A percentile compares a stretch with the other conserved stretches of the same genome.
Evolutionary conservation across 192 early-diverging fungal species (phyloP).

Genomic region (Rhizophagus sp.): DNA sequence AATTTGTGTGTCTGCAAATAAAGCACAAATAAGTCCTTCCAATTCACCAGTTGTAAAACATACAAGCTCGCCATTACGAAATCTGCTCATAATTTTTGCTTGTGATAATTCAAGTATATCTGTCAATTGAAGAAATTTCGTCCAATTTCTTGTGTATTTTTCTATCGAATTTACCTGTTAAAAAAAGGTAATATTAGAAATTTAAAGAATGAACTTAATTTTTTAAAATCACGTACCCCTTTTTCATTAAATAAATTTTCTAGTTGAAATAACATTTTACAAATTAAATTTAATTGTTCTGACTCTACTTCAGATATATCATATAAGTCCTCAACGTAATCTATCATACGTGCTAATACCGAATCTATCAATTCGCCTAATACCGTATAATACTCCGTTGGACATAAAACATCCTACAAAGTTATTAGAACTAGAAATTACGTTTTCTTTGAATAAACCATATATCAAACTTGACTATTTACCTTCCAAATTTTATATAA

Average conservation of each 20-base stretch:
- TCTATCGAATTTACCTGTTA: conserved; percentile 15
- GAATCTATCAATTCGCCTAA: conserved; percentile 39
- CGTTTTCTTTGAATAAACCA: background rate
- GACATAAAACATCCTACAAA: conserved; percentile 4
- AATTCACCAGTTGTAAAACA: conserved; percentile 52
- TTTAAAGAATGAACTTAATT: background rate
- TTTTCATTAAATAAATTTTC: conserved; percentile 40
- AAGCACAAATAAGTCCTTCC: conserved; percentile 48
- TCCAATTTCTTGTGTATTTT: conserved; percentile 37
- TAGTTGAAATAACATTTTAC: conserved; percentile 39
- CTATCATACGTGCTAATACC: conserved; percentile 33
- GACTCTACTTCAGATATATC: conserved; percentile 48
- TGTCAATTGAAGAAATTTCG: conserved; percentile 52
- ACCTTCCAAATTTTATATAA: conserved; percentile 63
- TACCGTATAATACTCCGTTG: conserved; percentile 33
- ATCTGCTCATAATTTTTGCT: conserved; percentile 56
- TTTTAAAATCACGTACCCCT: conserved; percentile 26
- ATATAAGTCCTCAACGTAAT: conserved; percentile 38
- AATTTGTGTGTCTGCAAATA: conserved; percentile 59
- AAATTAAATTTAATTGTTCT: conserved; percentile 40
- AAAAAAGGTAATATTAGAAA: background rate
- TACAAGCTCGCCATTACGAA: conserved; percentile 43
- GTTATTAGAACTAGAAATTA: background rate
- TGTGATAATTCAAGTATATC: conserved; percentile 58
- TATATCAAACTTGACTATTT: background rate